phyloP scores from a whole-genome alignment of 257 asterid species.

The Echium plantagineum region DNA sequence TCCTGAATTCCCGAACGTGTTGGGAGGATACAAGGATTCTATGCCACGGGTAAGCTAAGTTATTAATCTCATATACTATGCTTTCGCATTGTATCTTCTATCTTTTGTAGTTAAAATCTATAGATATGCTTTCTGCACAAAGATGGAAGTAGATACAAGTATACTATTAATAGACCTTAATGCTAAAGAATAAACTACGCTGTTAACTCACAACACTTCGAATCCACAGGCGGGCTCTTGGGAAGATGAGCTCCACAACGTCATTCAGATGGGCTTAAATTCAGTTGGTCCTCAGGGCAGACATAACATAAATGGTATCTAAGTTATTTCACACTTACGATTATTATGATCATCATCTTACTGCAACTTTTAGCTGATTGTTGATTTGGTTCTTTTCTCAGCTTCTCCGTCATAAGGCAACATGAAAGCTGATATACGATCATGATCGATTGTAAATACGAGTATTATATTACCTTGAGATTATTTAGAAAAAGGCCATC shows the following conservation, averaged over 20 bases:
- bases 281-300: conserved; percentile 26
- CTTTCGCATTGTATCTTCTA: background rate
- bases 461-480: background rate
- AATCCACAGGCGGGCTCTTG: conserved; percentile 33
- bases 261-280: conserved; percentile 55
- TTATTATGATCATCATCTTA: background rate
- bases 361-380: conserved; percentile 7
- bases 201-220: background rate
- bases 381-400: conserved; percentile 2
- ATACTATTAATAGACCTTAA: background rate
- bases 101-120: background rate
- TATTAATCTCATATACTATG: background rate
- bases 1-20: conserved; percentile 27
- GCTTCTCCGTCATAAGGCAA: conserved; percentile 34
- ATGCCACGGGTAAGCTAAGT: conserved; percentile 15
- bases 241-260: conserved; percentile 64
- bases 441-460: background rate
- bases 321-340: background rate
- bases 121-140: background rate
- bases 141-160: background rate
- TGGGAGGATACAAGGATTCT: conserved; percentile 26
- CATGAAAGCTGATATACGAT: conserved; percentile 41
- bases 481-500: background rate
- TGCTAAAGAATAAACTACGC: background rate
- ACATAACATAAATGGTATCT: conserved; percentile 49